These are phyloP conservation scores for Fusarium sp. DNA, from an alignment of 2,329 filamentous ascomycete species.

Conservation along the genomic window DNA sequence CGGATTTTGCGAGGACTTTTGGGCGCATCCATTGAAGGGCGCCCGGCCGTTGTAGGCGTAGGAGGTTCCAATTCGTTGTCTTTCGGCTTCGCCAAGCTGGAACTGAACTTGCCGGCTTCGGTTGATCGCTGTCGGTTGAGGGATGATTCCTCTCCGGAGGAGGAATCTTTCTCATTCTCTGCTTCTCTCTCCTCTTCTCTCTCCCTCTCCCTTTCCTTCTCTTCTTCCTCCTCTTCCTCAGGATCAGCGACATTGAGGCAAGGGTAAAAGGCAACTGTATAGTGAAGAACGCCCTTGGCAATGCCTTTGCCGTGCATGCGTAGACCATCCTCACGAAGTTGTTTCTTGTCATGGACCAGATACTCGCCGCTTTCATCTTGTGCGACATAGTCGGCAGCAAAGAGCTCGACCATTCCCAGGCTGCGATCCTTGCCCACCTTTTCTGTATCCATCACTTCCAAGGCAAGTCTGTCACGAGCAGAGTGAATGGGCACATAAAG, in stretches of 20 bases:
- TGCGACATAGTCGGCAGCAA: constrained; percentile 79
- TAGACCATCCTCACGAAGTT: constrained; percentile 72
- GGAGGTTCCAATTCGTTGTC: constrained; percentile 40
- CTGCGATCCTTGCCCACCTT: constrained; percentile 90
- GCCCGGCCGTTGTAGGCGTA: constrained; percentile 56
- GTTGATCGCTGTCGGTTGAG: constrained; percentile 34
- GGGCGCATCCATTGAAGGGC: constrained; percentile 58
- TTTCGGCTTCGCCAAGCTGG: constrained; percentile 50
- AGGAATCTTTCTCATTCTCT: constrained; percentile 29
- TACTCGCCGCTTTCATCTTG: constrained; percentile 86
- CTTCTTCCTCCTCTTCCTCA: constrained; percentile 78
- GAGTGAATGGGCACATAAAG: constrained; percentile 93
- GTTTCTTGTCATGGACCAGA: constrained; percentile 80
- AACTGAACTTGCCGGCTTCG: constrained; percentile 58
- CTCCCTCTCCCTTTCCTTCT: constrained; percentile 50
- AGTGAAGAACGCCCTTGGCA: constrained; percentile 83
- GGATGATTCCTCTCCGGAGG: constrained; percentile 31
- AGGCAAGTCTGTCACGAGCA: constrained; percentile 79
- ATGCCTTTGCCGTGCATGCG: constrained; percentile 77
- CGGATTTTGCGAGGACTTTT: constrained; percentile 78
- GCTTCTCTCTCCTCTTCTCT: constrained; percentile 31
- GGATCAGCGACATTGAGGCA: constrained; percentile 88
- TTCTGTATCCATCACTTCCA: constrained; percentile 98
- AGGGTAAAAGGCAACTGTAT: constrained; percentile 90
- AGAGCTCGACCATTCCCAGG: constrained; percentile 82